A percentile compares a stretch with the other conserved stretches of the same genome.
Conservation (phyloP, 2,329 filamentous ascomycete species). For the Pezicula carpinea region DNA sequence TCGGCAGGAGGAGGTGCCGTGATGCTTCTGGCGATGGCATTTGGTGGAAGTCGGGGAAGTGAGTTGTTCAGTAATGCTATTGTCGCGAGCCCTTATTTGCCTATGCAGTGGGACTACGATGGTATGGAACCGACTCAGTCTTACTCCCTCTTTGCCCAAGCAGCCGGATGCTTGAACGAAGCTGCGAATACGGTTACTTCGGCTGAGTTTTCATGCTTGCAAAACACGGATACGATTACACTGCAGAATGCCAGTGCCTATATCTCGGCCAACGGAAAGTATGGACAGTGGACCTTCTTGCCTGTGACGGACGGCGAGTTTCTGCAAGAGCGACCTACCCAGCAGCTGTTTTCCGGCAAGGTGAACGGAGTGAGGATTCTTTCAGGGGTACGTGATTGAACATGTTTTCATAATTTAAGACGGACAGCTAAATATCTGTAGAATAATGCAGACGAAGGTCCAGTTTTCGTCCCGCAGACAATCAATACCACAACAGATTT, state of each 20-base stretch:
- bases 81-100: conserved; percentile 44
- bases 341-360: conserved; percentile 24
- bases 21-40: conserved; percentile 37
- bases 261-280: conserved; percentile 13
- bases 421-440: conserved; percentile 2
- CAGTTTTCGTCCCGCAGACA: conserved; percentile 38
- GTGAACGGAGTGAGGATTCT: conserved; percentile 27
- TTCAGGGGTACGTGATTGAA: conserved; percentile 14
- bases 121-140: conserved; percentile 36
- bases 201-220: conserved; percentile 24
- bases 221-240: conserved; percentile 24
- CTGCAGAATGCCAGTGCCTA: conserved; percentile 22
- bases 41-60: conserved; percentile 15
- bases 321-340: conserved; percentile 23
- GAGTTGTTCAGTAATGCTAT: conserved; percentile 14
- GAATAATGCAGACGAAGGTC: conserved; percentile 48
- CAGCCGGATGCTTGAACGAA: conserved; percentile 32
- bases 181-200: conserved; percentile 30
- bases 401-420: conserved; percentile 25
- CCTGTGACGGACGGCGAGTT: conserved; percentile 33
- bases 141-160: conserved; percentile 39
- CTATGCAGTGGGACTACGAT: conserved; percentile 46
- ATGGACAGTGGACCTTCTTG: conserved; percentile 30
- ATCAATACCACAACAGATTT: conserved; percentile 38
- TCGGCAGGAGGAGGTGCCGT: conserved; percentile 49